Evolutionary conservation across 2,329 filamentous ascomycete genomes (phyloP).

Genomic region (Pseudogymnoascus destructans): DNA sequence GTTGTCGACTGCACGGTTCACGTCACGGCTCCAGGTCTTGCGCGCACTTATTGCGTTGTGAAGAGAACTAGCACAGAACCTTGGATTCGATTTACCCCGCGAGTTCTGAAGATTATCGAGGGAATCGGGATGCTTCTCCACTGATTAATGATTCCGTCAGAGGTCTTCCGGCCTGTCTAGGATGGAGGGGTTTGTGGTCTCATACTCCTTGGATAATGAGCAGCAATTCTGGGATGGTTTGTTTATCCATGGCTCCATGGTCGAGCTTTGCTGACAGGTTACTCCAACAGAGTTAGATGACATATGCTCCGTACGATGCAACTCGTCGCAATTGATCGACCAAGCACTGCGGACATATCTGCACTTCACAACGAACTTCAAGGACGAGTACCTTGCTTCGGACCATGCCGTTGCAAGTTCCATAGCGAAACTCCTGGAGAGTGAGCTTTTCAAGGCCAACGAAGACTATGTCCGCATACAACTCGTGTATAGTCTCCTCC

Average conservation of each 20-base stretch:
- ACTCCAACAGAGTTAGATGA: constrained; percentile 47
- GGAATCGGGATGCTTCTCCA: constrained; percentile 6
- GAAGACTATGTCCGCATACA: constrained; percentile 82
- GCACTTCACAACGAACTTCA: constrained; percentile 60
- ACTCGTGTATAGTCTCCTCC: constrained; percentile 78
- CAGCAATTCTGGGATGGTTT: constrained; percentile 83
- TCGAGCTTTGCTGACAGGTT: constrained; percentile 9
- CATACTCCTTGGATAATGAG: constrained; percentile 60
- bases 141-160: constrained; percentile 8
- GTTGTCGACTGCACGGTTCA: constrained; percentile 2
- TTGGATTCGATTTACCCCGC: background rate
- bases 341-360: constrained; percentile 77
- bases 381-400: constrained; percentile 59
- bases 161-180: constrained; percentile 8
- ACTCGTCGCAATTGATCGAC: constrained; percentile 54
- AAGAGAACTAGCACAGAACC: background rate
- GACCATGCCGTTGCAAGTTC: constrained; percentile 73
- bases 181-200: constrained; percentile 50
- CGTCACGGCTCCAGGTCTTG: background rate
- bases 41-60: background rate
- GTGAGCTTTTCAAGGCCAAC: constrained; percentile 60
- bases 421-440: constrained; percentile 64
- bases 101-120: constrained; percentile 1
- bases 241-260: constrained; percentile 20
- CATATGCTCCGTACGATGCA: constrained; percentile 46